These are phyloP conservation scores for Penicillium sp. DNA, from an alignment of 2,329 filamentous ascomycete species.

Conservation along the genomic window DNA sequence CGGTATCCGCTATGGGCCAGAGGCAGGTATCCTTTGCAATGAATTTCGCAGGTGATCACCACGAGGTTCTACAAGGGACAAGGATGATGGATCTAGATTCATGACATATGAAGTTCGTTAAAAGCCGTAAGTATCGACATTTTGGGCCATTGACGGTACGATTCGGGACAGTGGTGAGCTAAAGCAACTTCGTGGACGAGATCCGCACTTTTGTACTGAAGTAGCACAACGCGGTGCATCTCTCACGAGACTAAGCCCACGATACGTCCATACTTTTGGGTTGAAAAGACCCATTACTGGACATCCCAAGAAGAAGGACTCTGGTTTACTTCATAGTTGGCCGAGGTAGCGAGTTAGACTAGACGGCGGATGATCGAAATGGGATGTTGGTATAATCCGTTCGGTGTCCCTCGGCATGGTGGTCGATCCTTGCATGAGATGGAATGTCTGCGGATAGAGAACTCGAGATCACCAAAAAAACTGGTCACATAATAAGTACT, in stretches of 20 bases:
- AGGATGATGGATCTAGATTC: background rate
- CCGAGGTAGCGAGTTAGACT: background rate
- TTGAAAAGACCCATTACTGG: background rate
- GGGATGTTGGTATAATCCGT: background rate
- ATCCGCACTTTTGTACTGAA: slow-evolving; percentile 5
- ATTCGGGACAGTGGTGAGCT: background rate
- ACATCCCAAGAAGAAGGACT: no score
- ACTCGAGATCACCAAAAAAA: background rate
- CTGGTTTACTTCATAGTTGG: background rate
- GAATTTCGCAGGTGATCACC: slow-evolving; percentile 2
- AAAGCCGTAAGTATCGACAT: background rate
- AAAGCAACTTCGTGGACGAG: background rate
- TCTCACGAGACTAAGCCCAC: slow-evolving; percentile 5
- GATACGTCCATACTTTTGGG: slow-evolving; percentile 4
- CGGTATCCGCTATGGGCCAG: background rate
- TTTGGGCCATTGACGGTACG: background rate
- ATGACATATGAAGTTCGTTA: background rate
- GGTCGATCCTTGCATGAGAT: slow-evolving; percentile 13
- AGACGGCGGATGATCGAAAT: background rate
- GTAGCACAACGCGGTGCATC: slow-evolving; percentile 7
- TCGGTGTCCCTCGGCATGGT: slow-evolving; percentile 19
- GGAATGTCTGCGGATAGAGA: background rate
- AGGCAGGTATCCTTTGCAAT: slow-evolving; percentile 15
- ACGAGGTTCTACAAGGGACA: slow-evolving; percentile 4
- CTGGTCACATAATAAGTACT: background rate